Percentiles rank a stretch among this genome's conserved stretches.
These are phyloP conservation scores for Stereum hirsutum DNA, from an alignment of 1,284 basidiomycete genomes.

Conservation along the genomic window DNA sequence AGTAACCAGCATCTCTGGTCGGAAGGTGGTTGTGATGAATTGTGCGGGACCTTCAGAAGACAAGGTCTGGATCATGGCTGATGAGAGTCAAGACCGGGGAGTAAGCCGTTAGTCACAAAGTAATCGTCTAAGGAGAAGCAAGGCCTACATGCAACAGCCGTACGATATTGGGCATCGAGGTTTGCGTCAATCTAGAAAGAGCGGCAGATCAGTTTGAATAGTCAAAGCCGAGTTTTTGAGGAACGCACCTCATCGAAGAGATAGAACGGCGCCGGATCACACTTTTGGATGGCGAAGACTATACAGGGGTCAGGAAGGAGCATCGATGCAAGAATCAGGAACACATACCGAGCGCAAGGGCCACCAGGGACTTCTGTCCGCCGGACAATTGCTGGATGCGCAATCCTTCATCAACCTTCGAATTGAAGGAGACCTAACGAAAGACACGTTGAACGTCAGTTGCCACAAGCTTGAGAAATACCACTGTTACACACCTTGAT, in stretches of 20 bases:
- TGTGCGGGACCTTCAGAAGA: conserved; percentile 83
- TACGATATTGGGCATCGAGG: conserved; percentile 95
- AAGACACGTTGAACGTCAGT: not conserved
- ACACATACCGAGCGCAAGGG: conserved; percentile 76
- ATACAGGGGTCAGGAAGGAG: too few relatives aligned
- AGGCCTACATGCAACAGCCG: conserved; percentile 82
- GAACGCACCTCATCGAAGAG: conserved; percentile 87
- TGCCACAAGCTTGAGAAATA: too few relatives aligned
- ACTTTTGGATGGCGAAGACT: conserved; percentile 99
- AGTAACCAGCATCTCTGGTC: conserved; percentile 92
- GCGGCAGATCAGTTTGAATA: not conserved
- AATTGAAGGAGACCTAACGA: conserved; percentile 90
- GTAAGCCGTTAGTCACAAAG: too few relatives aligned
- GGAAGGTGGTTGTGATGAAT: conserved; percentile 98
- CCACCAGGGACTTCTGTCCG: conserved; percentile 96
- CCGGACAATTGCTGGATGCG: conserved; percentile 96
- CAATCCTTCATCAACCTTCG: conserved; percentile 92
- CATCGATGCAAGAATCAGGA: not conserved
- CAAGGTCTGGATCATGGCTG: conserved; percentile 89
- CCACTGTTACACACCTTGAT: conserved; percentile 58
- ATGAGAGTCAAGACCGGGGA: conserved; percentile 6
- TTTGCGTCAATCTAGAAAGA: conserved; percentile 83
- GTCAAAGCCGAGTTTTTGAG: not conserved
- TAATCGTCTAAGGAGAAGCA: not conserved
- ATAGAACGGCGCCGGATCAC: conserved; percentile 98